These are phyloP conservation scores for Exophiala bonariae DNA, from an alignment of 2,329 filamentous ascomycete genomes.

Conservation along the genomic window DNA sequence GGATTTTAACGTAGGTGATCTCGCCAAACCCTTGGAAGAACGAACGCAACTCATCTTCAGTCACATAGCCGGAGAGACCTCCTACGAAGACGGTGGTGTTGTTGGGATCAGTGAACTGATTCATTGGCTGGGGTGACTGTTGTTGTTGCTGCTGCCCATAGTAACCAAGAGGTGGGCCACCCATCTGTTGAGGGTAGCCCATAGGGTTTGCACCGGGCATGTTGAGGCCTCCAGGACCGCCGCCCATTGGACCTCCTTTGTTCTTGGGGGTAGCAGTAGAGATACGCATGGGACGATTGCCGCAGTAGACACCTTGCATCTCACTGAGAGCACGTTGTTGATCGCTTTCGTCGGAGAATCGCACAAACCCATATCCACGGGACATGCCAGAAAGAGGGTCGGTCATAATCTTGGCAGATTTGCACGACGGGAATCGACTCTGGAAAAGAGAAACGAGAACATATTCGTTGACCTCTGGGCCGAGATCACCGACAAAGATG, in stretches of 20 bases:
- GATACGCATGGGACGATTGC: constrained; percentile 97
- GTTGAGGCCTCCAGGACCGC: constrained; percentile 50
- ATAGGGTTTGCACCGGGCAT: constrained; percentile 54
- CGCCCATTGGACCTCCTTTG: constrained; percentile 52
- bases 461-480: constrained; percentile 98
- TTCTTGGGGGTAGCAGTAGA: constrained; percentile 98
- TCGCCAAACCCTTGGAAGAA: constrained; percentile 99
- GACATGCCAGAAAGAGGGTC: constrained; percentile 97
- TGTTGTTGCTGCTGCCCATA: constrained; percentile 77
- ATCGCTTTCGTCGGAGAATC: constrained; percentile 92
- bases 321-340: constrained; percentile 94
- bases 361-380: constrained; percentile 95
- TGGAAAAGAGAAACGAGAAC: constrained; percentile 97
- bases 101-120: constrained; percentile 99
- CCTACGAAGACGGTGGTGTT: constrained; percentile 99
- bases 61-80: constrained; percentile 95
- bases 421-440: constrained; percentile 93
- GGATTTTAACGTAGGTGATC: constrained; percentile 99
- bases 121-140: constrained; percentile 79
- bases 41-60: constrained; percentile 97
- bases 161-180: constrained; percentile 66
- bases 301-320: constrained; percentile 99
- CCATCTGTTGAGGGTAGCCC: constrained; percentile 68
- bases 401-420: constrained; percentile 99
- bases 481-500: constrained; percentile 97